Conservation (phyloP, 371 early-diverging fungal species). For the Mortierella sp. region DNA sequence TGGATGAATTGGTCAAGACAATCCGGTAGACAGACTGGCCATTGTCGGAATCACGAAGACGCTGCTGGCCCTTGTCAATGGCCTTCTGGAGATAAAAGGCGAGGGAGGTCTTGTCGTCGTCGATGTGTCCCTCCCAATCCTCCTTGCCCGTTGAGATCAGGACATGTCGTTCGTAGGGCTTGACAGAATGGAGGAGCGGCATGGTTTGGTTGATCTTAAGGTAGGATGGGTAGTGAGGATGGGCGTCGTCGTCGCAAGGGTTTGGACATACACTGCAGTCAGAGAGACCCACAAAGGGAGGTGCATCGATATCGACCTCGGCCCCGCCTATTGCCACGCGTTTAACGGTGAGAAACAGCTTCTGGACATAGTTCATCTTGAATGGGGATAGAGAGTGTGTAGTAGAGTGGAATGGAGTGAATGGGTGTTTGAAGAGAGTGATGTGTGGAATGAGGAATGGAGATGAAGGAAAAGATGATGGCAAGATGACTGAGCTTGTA, state of each 20-base stretch:
- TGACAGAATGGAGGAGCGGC: conserved; percentile 73
- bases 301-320: not conserved
- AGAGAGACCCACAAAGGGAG: not conserved
- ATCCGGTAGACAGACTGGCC: conserved; percentile 39
- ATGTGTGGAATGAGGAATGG: not conserved
- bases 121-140: conserved; percentile 74
- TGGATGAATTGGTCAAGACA: conserved; percentile 69
- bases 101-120: conserved; percentile 67
- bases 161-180: conserved; percentile 80
- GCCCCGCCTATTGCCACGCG: not conserved
- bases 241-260: conserved; percentile 66
- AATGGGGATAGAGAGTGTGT: not conserved
- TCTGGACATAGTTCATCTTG: not conserved
- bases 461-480: not conserved
- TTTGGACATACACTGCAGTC: conserved; percentile 62
- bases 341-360: not conserved
- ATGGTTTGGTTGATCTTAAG: conserved; percentile 71
- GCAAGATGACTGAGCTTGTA: not conserved
- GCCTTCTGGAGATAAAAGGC: conserved; percentile 52
- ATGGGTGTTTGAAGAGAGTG: not conserved
- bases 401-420: not conserved
- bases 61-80: conserved; percentile 38
- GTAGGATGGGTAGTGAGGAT: conserved; percentile 75
- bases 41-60: conserved; percentile 22
- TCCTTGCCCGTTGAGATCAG: conserved; percentile 75